Evolutionary conservation across 768 basidiomycete genomes (phyloP), one percentile per base, ranked within the genome.

Genomic region (Gymnopilus junonius): DNA sequence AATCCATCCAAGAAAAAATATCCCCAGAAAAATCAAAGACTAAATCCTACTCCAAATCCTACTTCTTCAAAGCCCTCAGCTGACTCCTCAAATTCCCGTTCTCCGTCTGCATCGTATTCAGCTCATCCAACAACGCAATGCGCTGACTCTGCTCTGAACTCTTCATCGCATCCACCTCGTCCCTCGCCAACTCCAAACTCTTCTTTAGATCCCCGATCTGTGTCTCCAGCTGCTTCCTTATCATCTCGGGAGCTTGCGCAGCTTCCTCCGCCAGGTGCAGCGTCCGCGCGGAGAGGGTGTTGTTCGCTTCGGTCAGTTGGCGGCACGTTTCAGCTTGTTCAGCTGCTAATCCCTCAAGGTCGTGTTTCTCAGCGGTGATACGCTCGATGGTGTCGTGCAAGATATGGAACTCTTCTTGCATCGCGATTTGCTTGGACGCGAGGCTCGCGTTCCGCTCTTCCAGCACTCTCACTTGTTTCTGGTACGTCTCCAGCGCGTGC

Each of bases 71-170:
- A 23, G 82, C 82, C 55, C 92, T 83, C 67, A 95, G 69, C 74
- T 94, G 93, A 32, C 87, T 85, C 45, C 90, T 83, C 63, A 95
- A 71, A 39, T 74, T 85, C 40, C 78, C 81, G 69, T 95, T 94
- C 77, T 94, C 92, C 59, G 84, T 89, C 77, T 94, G 92, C 77
- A 90, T 83, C 55, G 84, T 81, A 73, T 93, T 95, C 69, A 97
- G 82, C 78, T 97, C 94, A 70, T 97, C 95, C 43, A 99, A 81
- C 58, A 99, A 72, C 32, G 90, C 89, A 59, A 94, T 87, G 66
- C 90, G 82, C 77, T 96, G 95, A 8, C 81, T 84, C 76, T 94
- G 91, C 70, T 95, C 93, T 15, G 87, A 86, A 66, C 77, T 81
- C 42, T 81, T 82, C 83, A 91, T 87, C 39, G 79, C 83, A 17